Conservation (phyloP, 2,329 filamentous ascomycete genomes). For the Xylariaceae sp. region DNA sequence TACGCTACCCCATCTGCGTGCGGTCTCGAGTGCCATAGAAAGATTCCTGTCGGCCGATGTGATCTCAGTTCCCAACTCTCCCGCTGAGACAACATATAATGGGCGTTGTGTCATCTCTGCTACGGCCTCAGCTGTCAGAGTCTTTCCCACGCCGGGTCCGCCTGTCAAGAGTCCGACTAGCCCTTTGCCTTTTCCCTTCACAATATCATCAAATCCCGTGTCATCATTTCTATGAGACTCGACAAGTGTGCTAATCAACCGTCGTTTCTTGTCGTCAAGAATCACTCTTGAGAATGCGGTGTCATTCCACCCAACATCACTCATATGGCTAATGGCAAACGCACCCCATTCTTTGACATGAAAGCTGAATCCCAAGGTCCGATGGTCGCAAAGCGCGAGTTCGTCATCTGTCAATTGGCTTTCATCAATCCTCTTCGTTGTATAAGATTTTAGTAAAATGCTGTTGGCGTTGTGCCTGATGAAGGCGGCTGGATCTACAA, state of each 20-base stretch:
- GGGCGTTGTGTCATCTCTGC: conserved; percentile 17
- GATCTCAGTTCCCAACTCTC: conserved; percentile 27
- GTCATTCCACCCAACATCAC: background rate
- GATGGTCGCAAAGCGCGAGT: background rate
- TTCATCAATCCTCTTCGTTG: background rate
- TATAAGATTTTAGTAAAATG: background rate
- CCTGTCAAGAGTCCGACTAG: conserved; percentile 41
- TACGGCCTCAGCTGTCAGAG: conserved; percentile 28
- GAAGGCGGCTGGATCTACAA: background rate
- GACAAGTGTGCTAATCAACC: background rate
- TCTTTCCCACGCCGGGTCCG: conserved; percentile 39
- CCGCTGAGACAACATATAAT: conserved; percentile 31
- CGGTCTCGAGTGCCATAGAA: conserved; percentile 34
- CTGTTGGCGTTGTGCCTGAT: background rate
- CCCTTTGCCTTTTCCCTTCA: conserved; percentile 23
- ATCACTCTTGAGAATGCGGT: background rate
- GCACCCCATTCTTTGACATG: background rate
- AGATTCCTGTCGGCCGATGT: conserved; percentile 20
- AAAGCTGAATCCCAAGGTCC: conserved; percentile 1
- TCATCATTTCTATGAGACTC: background rate
- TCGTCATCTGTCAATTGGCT: conserved; percentile 2
- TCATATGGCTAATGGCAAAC: background rate
- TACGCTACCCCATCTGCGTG: conserved; percentile 35
- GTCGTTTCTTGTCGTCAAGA: background rate
- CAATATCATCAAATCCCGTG: background rate